Conservation (phyloP, 345 rosid genomes). For the Theobroma cacao region DNA sequence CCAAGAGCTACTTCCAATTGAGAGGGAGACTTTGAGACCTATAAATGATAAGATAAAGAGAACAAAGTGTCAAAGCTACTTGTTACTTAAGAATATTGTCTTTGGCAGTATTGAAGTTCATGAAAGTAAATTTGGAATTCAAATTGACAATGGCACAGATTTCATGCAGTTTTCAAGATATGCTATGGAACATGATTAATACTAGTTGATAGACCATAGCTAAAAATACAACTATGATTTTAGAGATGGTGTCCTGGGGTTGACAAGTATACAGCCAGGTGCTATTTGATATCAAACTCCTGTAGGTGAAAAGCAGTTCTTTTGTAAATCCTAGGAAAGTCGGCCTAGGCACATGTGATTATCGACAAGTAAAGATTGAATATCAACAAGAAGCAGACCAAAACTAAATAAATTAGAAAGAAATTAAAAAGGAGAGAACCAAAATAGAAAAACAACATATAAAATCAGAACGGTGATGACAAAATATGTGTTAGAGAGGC, state of each 20-base stretch:
- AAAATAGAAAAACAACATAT: not conserved
- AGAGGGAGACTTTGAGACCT: slow-evolving; percentile 89
- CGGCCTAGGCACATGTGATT: not conserved
- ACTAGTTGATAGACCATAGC: not conserved
- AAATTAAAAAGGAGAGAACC: not conserved
- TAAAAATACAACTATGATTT: not conserved
- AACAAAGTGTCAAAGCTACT: not conserved
- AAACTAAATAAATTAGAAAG: not conserved
- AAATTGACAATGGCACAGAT: not conserved
- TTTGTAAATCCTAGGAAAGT: not conserved
- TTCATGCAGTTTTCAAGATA: not conserved
- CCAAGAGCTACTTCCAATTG: slow-evolving; percentile 86
- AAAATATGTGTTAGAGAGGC: not conserved
- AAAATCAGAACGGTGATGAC: not conserved
- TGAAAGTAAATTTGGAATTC: not conserved
- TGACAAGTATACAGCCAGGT: not conserved
- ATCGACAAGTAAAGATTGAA: not conserved
- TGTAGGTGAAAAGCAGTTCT: not conserved
- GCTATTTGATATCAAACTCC: not conserved
- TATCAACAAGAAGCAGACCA: not conserved
- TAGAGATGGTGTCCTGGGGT: not conserved
- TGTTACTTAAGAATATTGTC: not conserved
- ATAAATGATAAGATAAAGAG: slow-evolving; percentile 15
- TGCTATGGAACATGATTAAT: too few species aligned
- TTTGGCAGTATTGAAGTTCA: not conserved